These are phyloP conservation scores for Apiotrichum sp. DNA, from an alignment of 1,284 basidiomycete species.

Conservation along the genomic window DNA sequence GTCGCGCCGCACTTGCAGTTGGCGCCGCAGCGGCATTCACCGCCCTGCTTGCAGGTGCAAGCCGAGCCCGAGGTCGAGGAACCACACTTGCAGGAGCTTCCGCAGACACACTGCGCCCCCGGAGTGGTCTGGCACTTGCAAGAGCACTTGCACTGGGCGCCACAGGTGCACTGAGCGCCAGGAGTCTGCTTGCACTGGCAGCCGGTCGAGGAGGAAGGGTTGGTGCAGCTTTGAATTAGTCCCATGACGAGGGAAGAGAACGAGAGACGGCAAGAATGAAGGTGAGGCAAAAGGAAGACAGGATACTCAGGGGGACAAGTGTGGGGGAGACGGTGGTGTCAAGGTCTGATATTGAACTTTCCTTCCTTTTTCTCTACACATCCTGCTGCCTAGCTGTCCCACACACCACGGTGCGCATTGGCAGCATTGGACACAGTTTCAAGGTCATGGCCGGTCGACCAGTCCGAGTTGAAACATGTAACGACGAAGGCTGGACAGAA, in stretches of 20 bases:
- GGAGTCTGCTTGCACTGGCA: background rate
- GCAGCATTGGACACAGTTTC: no score
- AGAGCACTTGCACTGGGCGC: background rate
- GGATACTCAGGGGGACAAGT: no score
- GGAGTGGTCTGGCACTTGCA: background rate
- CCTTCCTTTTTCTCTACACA: no score
- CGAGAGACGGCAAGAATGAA: background rate
- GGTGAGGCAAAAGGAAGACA: no score
- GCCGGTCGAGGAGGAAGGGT: background rate
- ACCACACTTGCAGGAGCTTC: background rate
- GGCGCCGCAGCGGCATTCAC: background rate
- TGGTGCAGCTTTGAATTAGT: constrained; percentile 4
- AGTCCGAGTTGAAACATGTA: no score
- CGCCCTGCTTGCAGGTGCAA: constrained; percentile 2
- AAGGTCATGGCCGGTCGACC: no score
- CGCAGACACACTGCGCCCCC: background rate
- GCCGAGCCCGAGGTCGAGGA: background rate
- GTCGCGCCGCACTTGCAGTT: constrained; percentile 3
- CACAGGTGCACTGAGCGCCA: background rate
- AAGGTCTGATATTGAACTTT: no score
- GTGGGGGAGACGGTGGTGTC: no score
- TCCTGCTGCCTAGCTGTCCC: no score
- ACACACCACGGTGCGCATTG: no score
- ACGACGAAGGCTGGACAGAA: no score
- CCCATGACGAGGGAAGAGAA: background rate